Base-by-base conservation (phyloP, 2,329 filamentous ascomycete genomes). In the Ophiostoma fasciatum region DNA sequence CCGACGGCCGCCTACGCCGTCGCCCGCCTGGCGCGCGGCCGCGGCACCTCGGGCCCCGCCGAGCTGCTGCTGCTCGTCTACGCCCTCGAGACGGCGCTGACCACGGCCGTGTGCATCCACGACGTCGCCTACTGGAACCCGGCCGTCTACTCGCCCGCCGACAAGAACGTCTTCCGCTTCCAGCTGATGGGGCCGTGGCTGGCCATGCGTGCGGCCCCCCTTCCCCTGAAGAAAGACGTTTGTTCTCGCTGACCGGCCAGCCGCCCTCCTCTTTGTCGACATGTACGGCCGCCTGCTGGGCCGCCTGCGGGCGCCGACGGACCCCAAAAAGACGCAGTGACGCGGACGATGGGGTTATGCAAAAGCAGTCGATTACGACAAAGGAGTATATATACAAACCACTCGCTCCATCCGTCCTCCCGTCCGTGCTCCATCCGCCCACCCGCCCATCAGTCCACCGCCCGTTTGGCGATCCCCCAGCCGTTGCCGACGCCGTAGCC, bases 391-490 rank as follows among this genome's bases (percentile, higher is more conserved):
- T 10, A 34, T 27, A 33, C 18, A n/a, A 7, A 27, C 18, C 19
- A 22, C 13, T 23, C 17, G 4, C 22, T 22, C 25, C 39, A 20
- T 27, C 31, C 28, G 33, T 25, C 17, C 18, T 23, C 28, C 13
- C 8, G n/a, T n/a, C n/a, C n/a, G n/a, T n/a, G n/a, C n/a, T n/a
- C n/a, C n/a, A n/a, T n/a, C n/a, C n/a, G n/a, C n/a, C n/a, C n/a
- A n/a, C n/a, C n/a, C n/a, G n/a, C 3, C 19, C 44, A 14, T 36
- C 42, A 68, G 42, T 68, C 66, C 33, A 64, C 58, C 9, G 53
- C 51, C 40, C 68, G 53, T 53, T 74, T 73, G 19, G 72, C 71
- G 3, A 49, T 48, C 12, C 70, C 70, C 70, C 70, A 74, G 32
- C 70, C 70, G 37, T 74, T 74, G 8, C 70, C 69, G 2, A 55